Conservation (phyloP, 768 basidiomycete genomes). For the Panus rudis region DNA sequence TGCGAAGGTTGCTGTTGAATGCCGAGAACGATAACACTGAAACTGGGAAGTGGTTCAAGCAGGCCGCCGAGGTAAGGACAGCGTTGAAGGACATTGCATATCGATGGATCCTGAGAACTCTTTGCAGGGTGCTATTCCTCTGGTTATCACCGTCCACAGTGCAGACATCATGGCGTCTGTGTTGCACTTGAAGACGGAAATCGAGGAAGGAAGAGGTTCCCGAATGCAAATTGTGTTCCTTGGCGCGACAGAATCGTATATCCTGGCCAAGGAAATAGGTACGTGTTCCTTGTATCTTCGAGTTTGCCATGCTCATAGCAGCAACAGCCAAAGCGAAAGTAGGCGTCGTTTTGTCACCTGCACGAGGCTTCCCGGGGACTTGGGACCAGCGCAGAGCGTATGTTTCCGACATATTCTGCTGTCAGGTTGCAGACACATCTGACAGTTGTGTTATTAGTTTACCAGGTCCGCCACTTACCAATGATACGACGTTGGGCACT, state of each 20-base stretch:
- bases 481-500: conserved; percentile 44
- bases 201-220: conserved; percentile 39
- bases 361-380: conserved; percentile 51
- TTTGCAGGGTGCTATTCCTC: conserved; percentile 55
- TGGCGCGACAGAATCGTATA: conserved; percentile 60
- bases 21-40: conserved; percentile 25
- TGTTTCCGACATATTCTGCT: conserved; percentile 14
- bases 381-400: conserved; percentile 64
- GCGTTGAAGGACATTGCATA: conserved; percentile 5
- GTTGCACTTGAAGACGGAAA: conserved; percentile 58
- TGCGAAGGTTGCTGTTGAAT: conserved; percentile 57
- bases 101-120: background rate
- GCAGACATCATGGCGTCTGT: conserved; percentile 81
- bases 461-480: conserved; percentile 63
- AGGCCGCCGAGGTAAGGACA: conserved; percentile 25
- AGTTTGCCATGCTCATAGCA: conserved; percentile 24
- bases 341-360: conserved; percentile 56
- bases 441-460: conserved; percentile 28
- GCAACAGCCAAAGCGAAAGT: conserved; percentile 27
- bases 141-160: conserved; percentile 68
- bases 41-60: conserved; percentile 28
- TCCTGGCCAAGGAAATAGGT: conserved; percentile 64
- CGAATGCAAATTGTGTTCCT: conserved; percentile 53
- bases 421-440: background rate
- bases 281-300: conserved; percentile 22